Evolutionary conservation across 2,329 filamentous ascomycete genomes (phyloP).

Genomic region (Hymenoscyphus fructigenus): DNA sequence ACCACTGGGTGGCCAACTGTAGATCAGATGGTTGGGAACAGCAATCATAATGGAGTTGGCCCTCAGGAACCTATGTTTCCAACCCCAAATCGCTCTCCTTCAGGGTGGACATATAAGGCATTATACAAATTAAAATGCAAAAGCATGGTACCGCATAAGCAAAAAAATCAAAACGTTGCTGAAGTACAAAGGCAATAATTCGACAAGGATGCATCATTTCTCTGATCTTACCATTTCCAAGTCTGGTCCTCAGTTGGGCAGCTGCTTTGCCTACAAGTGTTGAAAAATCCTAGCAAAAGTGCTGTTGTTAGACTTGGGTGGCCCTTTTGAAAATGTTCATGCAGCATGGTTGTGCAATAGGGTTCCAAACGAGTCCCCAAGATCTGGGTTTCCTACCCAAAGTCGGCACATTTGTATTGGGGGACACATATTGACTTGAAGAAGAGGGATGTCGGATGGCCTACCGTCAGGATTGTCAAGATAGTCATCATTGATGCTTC

Average conservation of each 20-base stretch:
- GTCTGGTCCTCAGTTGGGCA: not conserved
- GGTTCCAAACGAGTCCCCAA: not conserved
- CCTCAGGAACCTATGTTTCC: not conserved
- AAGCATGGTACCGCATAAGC: not conserved
- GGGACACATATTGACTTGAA: not conserved
- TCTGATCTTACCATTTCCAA: not conserved
- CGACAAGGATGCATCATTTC: not conserved
- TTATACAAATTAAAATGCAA: not conserved
- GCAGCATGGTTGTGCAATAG: not conserved
- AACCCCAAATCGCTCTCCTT: not conserved
- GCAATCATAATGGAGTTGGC: not conserved
- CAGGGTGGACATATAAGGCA: not conserved
- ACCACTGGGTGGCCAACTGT: not conserved
- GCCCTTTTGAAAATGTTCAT: not conserved
- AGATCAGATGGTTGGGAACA: not conserved
- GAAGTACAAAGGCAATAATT: not conserved
- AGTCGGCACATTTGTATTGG: not conserved
- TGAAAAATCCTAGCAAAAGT: not conserved
- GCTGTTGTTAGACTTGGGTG: not conserved
- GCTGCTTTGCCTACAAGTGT: not conserved
- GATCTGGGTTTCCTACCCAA: not conserved
- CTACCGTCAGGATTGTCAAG: not conserved
- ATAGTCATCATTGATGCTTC: not conserved
- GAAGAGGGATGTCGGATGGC: not conserved
- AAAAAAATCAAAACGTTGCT: not conserved